These are phyloP conservation scores for Vigna angularis DNA, from an alignment of 306 rosid genomes.

Conservation along the genomic window DNA sequence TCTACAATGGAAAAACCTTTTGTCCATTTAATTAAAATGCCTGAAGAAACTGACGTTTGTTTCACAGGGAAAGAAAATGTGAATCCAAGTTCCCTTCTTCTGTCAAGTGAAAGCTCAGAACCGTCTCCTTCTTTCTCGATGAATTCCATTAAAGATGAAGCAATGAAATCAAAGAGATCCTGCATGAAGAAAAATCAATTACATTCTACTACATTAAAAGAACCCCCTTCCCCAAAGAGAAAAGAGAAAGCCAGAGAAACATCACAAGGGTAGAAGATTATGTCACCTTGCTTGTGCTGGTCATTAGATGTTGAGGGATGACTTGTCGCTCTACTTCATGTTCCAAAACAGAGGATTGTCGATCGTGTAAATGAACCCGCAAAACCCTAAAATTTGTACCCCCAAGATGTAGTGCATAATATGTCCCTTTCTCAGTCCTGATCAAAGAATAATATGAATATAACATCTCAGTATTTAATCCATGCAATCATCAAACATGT, in stretches of 20 bases:
- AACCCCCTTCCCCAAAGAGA: not conserved
- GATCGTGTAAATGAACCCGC: slow-evolving; percentile 68
- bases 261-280: not conserved
- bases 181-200: slow-evolving; percentile 49
- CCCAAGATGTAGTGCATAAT: slow-evolving; percentile 81
- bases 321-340: slow-evolving; percentile 62
- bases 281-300: slow-evolving; percentile 73
- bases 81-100: slow-evolving; percentile 82
- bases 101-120: slow-evolving; percentile 44
- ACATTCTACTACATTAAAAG: not conserved
- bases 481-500: slow-evolving; percentile 22
- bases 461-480: not conserved
- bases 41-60: slow-evolving; percentile 75
- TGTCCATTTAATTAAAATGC: slow-evolving; percentile 88
- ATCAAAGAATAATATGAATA: slow-evolving; percentile 13
- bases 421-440: slow-evolving; percentile 80
- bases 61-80: slow-evolving; percentile 93
- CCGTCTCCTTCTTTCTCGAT: slow-evolving; percentile 63
- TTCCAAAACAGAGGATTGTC: slow-evolving; percentile 54
- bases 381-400: slow-evolving; percentile 83
- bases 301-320: slow-evolving; percentile 72
- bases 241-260: not conserved
- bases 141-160: slow-evolving; percentile 70
- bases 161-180: slow-evolving; percentile 90
- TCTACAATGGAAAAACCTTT: slow-evolving; percentile 78